Percentiles rank a stretch among this genome's conserved stretches.
Conservation (phyloP, 2,329 filamentous ascomycete species). For the Aspergillus uvarum region DNA sequence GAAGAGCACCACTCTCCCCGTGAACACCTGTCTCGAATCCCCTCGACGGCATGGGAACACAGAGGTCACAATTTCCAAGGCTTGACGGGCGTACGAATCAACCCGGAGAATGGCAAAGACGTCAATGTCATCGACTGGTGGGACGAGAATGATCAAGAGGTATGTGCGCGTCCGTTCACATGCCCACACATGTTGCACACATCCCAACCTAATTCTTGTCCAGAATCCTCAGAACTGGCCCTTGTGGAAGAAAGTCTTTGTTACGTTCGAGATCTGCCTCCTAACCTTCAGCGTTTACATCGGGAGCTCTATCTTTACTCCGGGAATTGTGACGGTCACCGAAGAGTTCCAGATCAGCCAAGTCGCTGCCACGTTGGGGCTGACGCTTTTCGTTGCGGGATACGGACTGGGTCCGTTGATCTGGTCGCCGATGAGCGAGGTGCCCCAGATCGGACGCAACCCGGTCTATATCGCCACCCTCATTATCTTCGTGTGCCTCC, state of each 20-base stretch:
- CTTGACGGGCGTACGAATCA: conserved; percentile 45
- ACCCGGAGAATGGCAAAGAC: conserved; percentile 55
- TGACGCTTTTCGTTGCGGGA: conserved; percentile 51
- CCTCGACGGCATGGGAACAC: conserved; percentile 18
- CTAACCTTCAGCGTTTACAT: conserved; percentile 52
- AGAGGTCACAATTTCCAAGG: conserved; percentile 34
- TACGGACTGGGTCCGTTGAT: conserved; percentile 51
- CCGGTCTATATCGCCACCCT: conserved; percentile 51
- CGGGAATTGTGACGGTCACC: conserved; percentile 43
- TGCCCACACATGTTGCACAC: not conserved
- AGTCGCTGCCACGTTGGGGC: conserved; percentile 44
- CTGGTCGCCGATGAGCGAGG: conserved; percentile 47
- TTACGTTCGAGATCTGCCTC: conserved; percentile 50
- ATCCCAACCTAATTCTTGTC: not conserved
- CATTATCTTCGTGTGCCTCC: conserved; percentile 49
- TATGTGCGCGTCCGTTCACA: conserved; percentile 7
- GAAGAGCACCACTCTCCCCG: conserved; percentile 28
- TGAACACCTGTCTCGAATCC: conserved; percentile 10
- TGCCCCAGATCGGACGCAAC: conserved; percentile 51
- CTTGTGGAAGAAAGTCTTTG: conserved; percentile 42
- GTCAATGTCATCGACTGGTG: conserved; percentile 54
- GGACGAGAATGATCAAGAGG: conserved; percentile 46
- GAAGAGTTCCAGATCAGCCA: conserved; percentile 41
- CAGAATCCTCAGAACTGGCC: conserved; percentile 51
- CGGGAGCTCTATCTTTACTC: conserved; percentile 51